phyloP scores from a whole-genome alignment of 1,284 basidiomycete genomes.

The Heterobasidion occidentale region DNA sequence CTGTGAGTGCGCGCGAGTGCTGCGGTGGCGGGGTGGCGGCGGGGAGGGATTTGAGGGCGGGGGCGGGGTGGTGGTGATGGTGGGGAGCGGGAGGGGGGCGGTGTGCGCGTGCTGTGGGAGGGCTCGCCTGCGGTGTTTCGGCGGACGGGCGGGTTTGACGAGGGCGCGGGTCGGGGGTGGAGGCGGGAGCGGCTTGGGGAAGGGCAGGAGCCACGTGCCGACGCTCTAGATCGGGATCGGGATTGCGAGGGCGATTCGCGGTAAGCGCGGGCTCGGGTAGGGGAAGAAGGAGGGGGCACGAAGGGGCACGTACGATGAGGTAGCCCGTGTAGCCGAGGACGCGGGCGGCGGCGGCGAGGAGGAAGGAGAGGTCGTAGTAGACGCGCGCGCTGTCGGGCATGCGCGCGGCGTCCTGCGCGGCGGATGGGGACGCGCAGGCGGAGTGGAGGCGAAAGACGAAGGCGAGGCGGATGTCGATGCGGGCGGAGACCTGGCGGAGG shows the following conservation, averaged over 20 bases:
- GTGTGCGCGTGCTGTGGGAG: too few species aligned
- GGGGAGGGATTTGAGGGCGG: neutral
- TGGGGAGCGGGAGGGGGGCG: too few species aligned
- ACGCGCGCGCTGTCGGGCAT: neutral
- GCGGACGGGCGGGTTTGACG: neutral
- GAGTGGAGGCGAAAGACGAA: neutral
- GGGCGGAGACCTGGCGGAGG: neutral
- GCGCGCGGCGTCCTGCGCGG: neutral
- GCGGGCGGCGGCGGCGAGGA: constrained; percentile 2
- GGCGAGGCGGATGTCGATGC: neutral
- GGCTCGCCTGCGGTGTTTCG: too few species aligned
- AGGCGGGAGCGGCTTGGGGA: neutral
- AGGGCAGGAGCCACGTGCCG: constrained; percentile 6
- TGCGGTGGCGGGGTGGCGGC: neutral
- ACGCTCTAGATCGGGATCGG: neutral
- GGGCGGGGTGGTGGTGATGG: too few species aligned
- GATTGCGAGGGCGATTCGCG: too few species aligned
- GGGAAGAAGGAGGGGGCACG: too few species aligned
- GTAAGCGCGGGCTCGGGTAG: neutral
- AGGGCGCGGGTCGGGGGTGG: neutral
- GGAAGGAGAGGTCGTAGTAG: neutral
- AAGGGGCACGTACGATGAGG: constrained; percentile 3
- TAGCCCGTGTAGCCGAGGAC: constrained; percentile 7
- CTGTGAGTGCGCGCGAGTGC: neutral
- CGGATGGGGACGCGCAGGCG: neutral